phyloP scores from a whole-genome alignment of 257 asterid genomes.

The Penstemon newberryi region DNA sequence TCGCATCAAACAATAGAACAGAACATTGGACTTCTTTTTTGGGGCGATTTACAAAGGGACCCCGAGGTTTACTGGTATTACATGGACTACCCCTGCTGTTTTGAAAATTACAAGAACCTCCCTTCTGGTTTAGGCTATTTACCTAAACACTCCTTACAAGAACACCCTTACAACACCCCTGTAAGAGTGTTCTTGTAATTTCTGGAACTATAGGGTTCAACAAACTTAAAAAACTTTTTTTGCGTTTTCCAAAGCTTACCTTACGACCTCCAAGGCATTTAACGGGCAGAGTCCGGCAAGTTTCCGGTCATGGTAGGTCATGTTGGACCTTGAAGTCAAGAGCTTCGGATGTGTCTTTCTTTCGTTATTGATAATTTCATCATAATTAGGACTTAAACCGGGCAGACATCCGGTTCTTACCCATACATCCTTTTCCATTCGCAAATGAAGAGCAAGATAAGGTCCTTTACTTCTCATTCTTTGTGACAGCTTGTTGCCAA shows the following conservation, averaged over 20 bases:
- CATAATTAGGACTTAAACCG: constrained; percentile 59
- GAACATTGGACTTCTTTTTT: too few relatives aligned
- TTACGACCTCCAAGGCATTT: constrained; percentile 72
- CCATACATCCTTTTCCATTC: constrained; percentile 98
- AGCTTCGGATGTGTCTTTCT: constrained; percentile 64
- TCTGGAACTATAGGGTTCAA: too few relatives aligned
- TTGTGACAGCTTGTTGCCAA: constrained; percentile 70
- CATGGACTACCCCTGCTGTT: too few relatives aligned
- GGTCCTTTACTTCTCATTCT: constrained; percentile 90
- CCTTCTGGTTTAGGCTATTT: too few relatives aligned
- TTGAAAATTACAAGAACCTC: too few relatives aligned
- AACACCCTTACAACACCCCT: too few relatives aligned
- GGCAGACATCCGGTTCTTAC: constrained; percentile 95
- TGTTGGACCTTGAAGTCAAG: constrained; percentile 78
- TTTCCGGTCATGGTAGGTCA: constrained; percentile 77
- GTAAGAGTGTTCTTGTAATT: too few relatives aligned
- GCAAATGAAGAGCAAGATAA: constrained; percentile 82
- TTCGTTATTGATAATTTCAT: constrained; percentile 71
- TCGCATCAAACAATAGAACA: too few relatives aligned
- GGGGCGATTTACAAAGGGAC: too few relatives aligned
- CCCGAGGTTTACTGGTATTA: too few relatives aligned
- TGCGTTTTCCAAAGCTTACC: constrained; percentile 33
- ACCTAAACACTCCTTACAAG: too few relatives aligned
- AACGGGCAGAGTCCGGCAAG: constrained; percentile 91
- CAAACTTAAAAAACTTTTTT: background rate